Evolutionary conservation across 2,329 filamentous ascomycete genomes (phyloP).

Genomic region (Gnomoniopsis smithogilvyi): DNA sequence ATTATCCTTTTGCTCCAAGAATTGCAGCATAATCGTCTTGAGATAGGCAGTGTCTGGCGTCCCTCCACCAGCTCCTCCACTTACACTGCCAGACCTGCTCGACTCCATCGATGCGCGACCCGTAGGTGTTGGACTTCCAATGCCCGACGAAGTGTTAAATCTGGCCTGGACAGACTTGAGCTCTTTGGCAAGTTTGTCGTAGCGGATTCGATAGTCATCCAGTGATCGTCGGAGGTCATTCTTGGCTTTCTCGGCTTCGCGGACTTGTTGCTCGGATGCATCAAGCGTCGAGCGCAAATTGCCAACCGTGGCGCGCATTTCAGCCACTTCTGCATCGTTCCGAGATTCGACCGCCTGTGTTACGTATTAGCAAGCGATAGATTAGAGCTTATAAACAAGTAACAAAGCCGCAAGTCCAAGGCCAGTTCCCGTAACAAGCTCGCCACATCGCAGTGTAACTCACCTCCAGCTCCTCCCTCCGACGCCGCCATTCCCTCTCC

Average conservation of each 20-base stretch:
- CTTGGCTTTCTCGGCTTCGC: conserved; percentile 80
- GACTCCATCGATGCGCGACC: conserved; percentile 44
- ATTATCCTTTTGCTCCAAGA: conserved; percentile 77
- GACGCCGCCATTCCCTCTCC: conserved; percentile 70
- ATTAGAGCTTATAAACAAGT: no score
- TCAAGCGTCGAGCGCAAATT: conserved; percentile 79
- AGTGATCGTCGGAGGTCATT: conserved; percentile 70
- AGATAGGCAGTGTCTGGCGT: conserved; percentile 61
- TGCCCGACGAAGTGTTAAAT: conserved; percentile 28
- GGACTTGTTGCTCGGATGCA: conserved; percentile 78
- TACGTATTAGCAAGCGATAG: no score
- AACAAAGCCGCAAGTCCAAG: no score
- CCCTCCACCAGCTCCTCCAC: conserved; percentile 21
- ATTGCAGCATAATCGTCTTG: conserved; percentile 79
- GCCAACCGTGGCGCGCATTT: conserved; percentile 72
- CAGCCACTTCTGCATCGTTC: conserved; percentile 68
- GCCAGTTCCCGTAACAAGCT: no score
- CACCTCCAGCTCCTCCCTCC: conserved; percentile 70
- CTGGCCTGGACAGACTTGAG: conserved; percentile 50
- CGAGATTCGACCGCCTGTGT: conserved; percentile 54
- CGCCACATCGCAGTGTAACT: no score
- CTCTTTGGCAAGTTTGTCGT: conserved; percentile 77
- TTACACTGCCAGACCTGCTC: conserved; percentile 36
- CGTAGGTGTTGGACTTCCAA: conserved; percentile 27
- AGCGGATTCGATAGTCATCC: conserved; percentile 72